Evolutionary conservation across 352 stramenopile species (phyloP), one percentile per base, ranked within the genome.

Genomic region (Pythium rishiriense): DNA sequence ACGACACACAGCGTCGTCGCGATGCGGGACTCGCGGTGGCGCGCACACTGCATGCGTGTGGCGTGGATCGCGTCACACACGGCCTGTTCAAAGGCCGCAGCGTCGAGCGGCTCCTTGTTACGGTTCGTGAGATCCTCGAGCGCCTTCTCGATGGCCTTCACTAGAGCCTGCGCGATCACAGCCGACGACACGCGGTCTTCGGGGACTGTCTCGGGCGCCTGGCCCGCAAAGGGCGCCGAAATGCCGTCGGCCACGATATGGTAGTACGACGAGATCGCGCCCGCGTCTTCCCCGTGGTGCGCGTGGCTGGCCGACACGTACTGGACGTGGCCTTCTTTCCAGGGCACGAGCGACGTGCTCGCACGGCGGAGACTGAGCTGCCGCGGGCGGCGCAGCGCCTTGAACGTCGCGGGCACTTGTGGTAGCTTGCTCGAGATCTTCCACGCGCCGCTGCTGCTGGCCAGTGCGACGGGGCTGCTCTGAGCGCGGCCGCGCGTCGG

Each of bases 201-300:
- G 4, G 65, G 58, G 12, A 64, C 31, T 0, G 46, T 42, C 58
- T 62, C 64, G 4, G 73, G 79, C 0, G 45, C 60, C 66, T 41
- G 62, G 4, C 76, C 71, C 1, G 72, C 76, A 39, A 90, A 89
- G 4, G 81, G 79, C 5, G 81, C 81, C 53, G 79, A 90, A 28
- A 91, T 81, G 14, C 85, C 85, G 63, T 92, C 85, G 15, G 85
- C 80, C 4, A 94, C 80, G 65, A 94, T 81, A 69, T 94, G 85
- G 61, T 85, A 92, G 68, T 85, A 90, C 24, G 39, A 70, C 10
- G 73, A 75, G 6, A 66, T 61, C 3, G 70, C 76, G n/a, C 81
- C 76, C 4, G 79, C 83, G 69, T 94, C 85, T 79, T 94, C 85
- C 35, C 80, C 77, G 57, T 94, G 85, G 41, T 69, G 78, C 63